Percentiles rank a stretch among this genome's conserved stretches.
Evolutionary conservation across 176 grass and related monocot genomes (phyloP).

Genomic region (Juncus inflexus): DNA sequence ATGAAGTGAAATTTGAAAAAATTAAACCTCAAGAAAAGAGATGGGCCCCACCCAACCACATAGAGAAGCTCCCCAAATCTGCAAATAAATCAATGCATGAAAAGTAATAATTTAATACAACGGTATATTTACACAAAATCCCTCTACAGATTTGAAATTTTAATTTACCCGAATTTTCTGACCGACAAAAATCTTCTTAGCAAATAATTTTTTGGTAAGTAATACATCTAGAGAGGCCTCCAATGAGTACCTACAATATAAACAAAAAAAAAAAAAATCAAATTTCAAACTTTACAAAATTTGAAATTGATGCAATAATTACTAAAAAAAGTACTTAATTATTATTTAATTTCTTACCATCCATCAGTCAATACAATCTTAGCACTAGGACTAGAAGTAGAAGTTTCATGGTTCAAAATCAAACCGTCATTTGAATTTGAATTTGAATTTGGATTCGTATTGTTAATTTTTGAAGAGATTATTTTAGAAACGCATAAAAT

Average conservation of each 20-base stretch:
- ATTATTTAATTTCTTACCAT: slow-evolving; percentile 49
- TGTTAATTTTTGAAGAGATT: slow-evolving; percentile 38
- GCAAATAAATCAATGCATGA: slow-evolving; percentile 24
- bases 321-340: background rate
- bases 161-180: slow-evolving; percentile 87
- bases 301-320: background rate
- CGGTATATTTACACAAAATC: background rate
- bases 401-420: slow-evolving; percentile 29
- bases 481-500: slow-evolving; percentile 87
- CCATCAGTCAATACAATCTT: slow-evolving; percentile 86
- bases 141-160: slow-evolving; percentile 1
- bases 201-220: slow-evolving; percentile 58
- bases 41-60: slow-evolving; percentile 80
- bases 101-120: background rate
- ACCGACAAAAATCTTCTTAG: slow-evolving; percentile 82
- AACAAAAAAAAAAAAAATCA: background rate
- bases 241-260: slow-evolving; percentile 64
- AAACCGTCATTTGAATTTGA: slow-evolving; percentile 25
- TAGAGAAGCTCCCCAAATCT: slow-evolving; percentile 84
- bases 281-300: slow-evolving; percentile 15
- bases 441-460: slow-evolving; percentile 19
- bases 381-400: slow-evolving; percentile 25
- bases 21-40: slow-evolving; percentile 73
- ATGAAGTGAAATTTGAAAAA: slow-evolving; percentile 1
- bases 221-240: slow-evolving; percentile 57